Evolutionary conservation across 495 filamentous ascomycete genomes (phyloP), one percentile per base, ranked within the genome.

Genomic region (Aspergillus avenaceus): DNA sequence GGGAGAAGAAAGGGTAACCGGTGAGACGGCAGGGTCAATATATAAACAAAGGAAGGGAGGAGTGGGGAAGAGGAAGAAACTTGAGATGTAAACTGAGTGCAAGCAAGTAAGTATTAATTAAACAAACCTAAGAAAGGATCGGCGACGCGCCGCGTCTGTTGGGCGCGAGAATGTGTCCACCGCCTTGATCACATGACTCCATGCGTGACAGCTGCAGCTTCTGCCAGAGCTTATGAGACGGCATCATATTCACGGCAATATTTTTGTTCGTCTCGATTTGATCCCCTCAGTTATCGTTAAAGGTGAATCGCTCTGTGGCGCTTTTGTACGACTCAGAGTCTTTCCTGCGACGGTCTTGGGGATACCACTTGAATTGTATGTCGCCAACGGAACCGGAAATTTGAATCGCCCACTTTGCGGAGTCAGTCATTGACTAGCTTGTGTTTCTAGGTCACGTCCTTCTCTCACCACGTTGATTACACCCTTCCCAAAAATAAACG

Each of bases 181-280:
- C 62, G 59, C 59, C 62, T 47, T 34, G 2, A 27, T 51, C 58
- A 61, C 56, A 59, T 61, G 56, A 50, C 7, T 4, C 34, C 0
- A 6, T 26, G 31, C 43, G 42, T 54, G 50, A 47, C 47, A 56
- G 53, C 53, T 57, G 54, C 60, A 60, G 55, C 55, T 64, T 60
- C 57, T 60, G 54, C 56, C 48, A 14, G 13, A 22, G 18, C 41
- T 26, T 18, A 47, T 22, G 18, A 45, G 29, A 47, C 22, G 45
- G 29, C 32, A 4, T 49, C 34, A 49, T 40, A 25, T 18, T 45
- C 42, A 13, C 46, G 46, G 22, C 4, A 24, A 26, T 41, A 25
- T 37, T 18, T 28, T 41, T 28, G 14, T 23, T 37, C 34, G 19
- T 12, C 23, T 24, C 12, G 7, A 16, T 24, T 37, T 36, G 28